Conservation (phyloP, 371 early-diverging fungal genomes). For the Capniomyces stellatus region DNA sequence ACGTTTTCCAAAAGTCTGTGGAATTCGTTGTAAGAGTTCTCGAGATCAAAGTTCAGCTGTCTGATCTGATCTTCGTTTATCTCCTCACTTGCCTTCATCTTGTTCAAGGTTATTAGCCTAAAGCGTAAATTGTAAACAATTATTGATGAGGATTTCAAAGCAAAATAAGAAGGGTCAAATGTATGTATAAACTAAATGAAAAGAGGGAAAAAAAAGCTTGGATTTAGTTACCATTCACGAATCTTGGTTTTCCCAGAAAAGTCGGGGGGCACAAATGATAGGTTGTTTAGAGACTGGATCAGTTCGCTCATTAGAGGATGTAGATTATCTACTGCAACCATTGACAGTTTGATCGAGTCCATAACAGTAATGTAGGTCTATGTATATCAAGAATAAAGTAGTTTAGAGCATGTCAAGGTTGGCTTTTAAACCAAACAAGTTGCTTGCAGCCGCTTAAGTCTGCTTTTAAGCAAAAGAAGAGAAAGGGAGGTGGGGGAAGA, state of each 20-base stretch:
- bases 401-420: conserved; percentile 1
- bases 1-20: conserved; percentile 9
- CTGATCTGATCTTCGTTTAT: conserved; percentile 73
- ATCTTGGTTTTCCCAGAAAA: conserved; percentile 67
- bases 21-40: conserved; percentile 30
- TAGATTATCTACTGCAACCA: conserved; percentile 76
- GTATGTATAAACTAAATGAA: too few species aligned
- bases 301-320: conserved; percentile 82
- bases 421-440: conserved; percentile 26
- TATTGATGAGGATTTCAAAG: too few species aligned
- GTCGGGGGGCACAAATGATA: conserved; percentile 56
- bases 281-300: conserved; percentile 69
- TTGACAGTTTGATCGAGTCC: conserved; percentile 73
- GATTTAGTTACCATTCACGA: conserved; percentile 72
- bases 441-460: too few species aligned
- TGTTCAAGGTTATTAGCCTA: conserved; percentile 69
- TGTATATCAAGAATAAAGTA: not conserved
- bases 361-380: conserved; percentile 81
- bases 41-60: conserved; percentile 87
- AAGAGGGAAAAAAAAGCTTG: too few species aligned
- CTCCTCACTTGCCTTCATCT: conserved; percentile 80
- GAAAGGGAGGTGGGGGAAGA: too few species aligned
- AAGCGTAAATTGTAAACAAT: too few species aligned
- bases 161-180: too few species aligned
- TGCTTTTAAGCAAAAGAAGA: too few species aligned